Percentiles rank a stretch among this genome's conserved stretches.
phyloP scores from a whole-genome alignment of 2,329 filamentous ascomycete species.

The Hypoxylon sp. region DNA sequence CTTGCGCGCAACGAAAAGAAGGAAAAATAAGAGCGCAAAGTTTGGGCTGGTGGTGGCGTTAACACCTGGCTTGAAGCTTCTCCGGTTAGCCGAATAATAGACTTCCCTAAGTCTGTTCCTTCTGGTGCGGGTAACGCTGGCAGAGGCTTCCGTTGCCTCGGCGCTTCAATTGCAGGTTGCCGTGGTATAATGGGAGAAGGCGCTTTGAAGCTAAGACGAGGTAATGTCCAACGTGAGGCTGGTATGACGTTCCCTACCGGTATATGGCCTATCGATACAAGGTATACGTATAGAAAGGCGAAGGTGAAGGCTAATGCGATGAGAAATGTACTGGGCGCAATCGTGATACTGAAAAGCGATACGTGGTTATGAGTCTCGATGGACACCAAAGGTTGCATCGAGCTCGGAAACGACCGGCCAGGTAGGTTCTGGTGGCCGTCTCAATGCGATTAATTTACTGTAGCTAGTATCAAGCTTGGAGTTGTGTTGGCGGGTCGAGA shows the following conservation, averaged over 20 bases:
- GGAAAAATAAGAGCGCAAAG: constrained; percentile 52
- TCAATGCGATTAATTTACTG: constrained; percentile 24
- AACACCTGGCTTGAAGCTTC: constrained; percentile 41
- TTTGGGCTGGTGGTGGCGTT: constrained; percentile 46
- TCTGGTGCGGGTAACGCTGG: constrained; percentile 47
- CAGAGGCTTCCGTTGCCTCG: constrained; percentile 29
- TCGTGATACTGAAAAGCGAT: constrained; percentile 70
- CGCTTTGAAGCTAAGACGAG: constrained; percentile 30
- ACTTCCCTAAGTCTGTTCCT: constrained; percentile 34
- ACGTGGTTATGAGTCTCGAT: constrained; percentile 75
- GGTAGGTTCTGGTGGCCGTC: constrained; percentile 33
- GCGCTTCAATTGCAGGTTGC: constrained; percentile 22
- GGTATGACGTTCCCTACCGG: constrained; percentile 57
- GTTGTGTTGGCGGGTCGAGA: not conserved
- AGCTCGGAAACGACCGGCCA: constrained; percentile 46
- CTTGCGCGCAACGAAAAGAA: constrained; percentile 50
- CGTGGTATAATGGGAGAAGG: constrained; percentile 37
- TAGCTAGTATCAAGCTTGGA: constrained; percentile 14
- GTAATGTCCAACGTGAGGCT: constrained; percentile 26
- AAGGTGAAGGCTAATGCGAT: constrained; percentile 65
- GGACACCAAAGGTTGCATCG: constrained; percentile 72
- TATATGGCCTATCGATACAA: constrained; percentile 57
- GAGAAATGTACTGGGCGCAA: constrained; percentile 71
- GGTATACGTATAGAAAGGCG: constrained; percentile 66
- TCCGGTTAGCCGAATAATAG: constrained; percentile 49